These are phyloP conservation scores for Blastocystis sp. DNA, from an alignment of 352 stramenopile species.

Conservation along the genomic window DNA sequence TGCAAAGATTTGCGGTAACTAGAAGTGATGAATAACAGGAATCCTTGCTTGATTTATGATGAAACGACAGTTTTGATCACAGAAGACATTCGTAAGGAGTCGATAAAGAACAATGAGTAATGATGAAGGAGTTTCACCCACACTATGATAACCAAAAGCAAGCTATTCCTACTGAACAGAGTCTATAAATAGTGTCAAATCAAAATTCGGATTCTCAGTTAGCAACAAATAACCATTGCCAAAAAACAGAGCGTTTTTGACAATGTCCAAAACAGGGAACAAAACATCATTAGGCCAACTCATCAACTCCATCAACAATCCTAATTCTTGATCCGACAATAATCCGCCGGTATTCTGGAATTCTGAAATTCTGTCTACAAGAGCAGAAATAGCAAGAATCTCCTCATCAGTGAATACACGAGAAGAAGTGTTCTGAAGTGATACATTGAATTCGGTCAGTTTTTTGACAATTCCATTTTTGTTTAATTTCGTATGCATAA, in stretches of 20 bases:
- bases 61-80: neutral
- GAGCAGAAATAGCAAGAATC: neutral
- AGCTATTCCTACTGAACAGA: neutral
- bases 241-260: conserved; percentile 10
- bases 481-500: neutral
- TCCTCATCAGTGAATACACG: neutral
- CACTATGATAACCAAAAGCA: neutral
- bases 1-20: neutral
- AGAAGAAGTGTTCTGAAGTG: neutral
- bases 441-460: neutral
- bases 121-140: neutral
- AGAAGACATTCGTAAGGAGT: neutral
- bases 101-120: conserved; percentile 15
- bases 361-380: neutral
- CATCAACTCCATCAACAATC: neutral
- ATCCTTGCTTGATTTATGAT: neutral
- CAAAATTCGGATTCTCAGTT: neutral
- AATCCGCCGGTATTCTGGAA: neutral
- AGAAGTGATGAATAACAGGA: neutral
- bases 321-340: neutral
- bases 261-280: conserved; percentile 8
- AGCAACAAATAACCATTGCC: neutral
- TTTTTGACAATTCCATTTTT: neutral
- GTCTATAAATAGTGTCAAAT: neutral
- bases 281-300: neutral